Percentiles rank a stretch among this genome's conserved stretches.
Conservation (phyloP, 2,329 filamentous ascomycete species). For the Niveomyces coronatus region DNA sequence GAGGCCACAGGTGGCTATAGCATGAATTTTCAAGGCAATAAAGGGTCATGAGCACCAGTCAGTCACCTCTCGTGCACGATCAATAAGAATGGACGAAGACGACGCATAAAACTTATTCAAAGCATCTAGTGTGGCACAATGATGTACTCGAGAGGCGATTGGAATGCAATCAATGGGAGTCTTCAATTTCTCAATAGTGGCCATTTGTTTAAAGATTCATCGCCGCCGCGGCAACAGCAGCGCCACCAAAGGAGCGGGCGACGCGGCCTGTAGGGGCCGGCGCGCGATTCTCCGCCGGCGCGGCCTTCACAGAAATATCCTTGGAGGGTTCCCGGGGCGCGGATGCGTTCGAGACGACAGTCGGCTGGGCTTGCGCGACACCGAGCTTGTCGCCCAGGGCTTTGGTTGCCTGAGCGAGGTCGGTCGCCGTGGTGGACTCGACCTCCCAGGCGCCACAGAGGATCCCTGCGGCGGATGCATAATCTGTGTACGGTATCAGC, state of each 20-base stretch:
- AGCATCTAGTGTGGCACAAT: too few relatives aligned
- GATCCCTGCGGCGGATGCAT: slow-evolving; percentile 1
- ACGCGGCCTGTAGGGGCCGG: slow-evolving; percentile 1
- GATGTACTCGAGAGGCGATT: too few relatives aligned
- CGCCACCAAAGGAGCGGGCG: slow-evolving; percentile 4
- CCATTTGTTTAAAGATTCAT: neutral
- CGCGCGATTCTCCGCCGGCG: slow-evolving; percentile 4
- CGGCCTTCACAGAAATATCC: too few relatives aligned
- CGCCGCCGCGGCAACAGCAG: slow-evolving; percentile 3
- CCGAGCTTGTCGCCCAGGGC: slow-evolving; percentile 5
- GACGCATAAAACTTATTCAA: neutral
- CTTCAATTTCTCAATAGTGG: too few relatives aligned
- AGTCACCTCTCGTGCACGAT: neutral
- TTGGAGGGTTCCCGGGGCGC: too few relatives aligned
- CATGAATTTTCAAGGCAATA: slow-evolving; percentile 62
- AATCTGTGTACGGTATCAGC: neutral
- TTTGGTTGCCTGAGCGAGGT: slow-evolving; percentile 6
- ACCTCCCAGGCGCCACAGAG: slow-evolving; percentile 7
- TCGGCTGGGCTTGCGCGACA: slow-evolving; percentile 3
- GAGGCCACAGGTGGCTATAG: slow-evolving; percentile 85
- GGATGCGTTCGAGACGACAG: neutral
- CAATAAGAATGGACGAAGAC: too few relatives aligned
- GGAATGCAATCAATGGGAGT: too few relatives aligned
- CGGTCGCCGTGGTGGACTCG: slow-evolving; percentile 6
- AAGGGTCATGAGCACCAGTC: too few relatives aligned